These are phyloP conservation scores for Phylloporus sp. DNA, from an alignment of 768 basidiomycete species.

Conservation along the genomic window DNA sequence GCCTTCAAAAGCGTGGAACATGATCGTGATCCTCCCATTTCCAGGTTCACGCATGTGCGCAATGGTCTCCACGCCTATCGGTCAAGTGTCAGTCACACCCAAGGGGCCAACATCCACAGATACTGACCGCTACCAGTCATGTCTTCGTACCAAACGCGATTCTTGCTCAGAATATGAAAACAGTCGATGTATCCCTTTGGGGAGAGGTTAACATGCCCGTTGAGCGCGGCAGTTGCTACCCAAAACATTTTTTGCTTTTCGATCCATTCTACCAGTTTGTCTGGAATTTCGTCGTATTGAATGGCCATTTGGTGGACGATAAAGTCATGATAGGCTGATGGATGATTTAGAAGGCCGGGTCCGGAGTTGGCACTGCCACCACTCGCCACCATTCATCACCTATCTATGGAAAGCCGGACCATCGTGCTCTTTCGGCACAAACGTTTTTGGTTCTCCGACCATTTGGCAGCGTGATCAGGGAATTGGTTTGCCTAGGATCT, in stretches of 20 bases:
- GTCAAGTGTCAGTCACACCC: neutral
- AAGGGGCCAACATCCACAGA: neutral
- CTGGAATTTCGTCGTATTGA: slow-evolving; percentile 54
- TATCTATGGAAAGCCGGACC: no score
- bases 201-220: slow-evolving; percentile 65
- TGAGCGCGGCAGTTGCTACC: slow-evolving; percentile 65
- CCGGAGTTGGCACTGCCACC: no score
- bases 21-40: slow-evolving; percentile 57
- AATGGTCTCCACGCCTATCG: slow-evolving; percentile 55
- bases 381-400: no score
- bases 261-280: slow-evolving; percentile 53
- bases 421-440: no score
- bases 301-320: slow-evolving; percentile 64
- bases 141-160: slow-evolving; percentile 70
- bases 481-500: no score
- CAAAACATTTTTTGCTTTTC: slow-evolving; percentile 63
- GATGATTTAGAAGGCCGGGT: no score
- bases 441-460: no score
- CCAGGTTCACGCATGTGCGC: slow-evolving; percentile 53
- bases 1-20: slow-evolving; percentile 61
- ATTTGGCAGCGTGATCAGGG: no score
- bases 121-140: slow-evolving; percentile 61
- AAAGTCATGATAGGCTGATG: no score
- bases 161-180: slow-evolving; percentile 55
- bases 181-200: slow-evolving; percentile 60